Percentiles rank a stretch among this genome's conserved stretches.
These are phyloP conservation scores for Trypanosoma vivax DNA, from an alignment of 208 protist species.

Conservation along the genomic window DNA sequence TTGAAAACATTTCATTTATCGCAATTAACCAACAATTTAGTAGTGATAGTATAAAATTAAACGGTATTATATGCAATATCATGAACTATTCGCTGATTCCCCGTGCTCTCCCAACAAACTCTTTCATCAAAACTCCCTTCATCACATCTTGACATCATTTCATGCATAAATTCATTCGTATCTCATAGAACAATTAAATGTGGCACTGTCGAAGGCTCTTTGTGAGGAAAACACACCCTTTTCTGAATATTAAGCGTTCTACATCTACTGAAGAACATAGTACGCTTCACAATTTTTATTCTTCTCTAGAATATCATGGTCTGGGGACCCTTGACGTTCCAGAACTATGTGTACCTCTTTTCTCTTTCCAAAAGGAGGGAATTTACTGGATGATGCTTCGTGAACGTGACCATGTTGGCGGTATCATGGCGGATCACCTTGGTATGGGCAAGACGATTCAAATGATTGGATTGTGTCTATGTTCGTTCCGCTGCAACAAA, in stretches of 20 bases:
- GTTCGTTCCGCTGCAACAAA: conserved; percentile 54
- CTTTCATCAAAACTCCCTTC: no score
- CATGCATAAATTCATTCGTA: no score
- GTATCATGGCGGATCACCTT: conserved; percentile 89
- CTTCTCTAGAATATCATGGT: conserved; percentile 67
- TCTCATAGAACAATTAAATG: no score
- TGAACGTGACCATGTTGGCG: conserved; percentile 67
- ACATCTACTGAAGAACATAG: conserved; percentile 38
- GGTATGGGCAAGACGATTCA: conserved; percentile 91
- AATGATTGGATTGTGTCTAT: conserved; percentile 86
- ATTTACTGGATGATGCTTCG: conserved; percentile 86
- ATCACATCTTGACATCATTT: no score
- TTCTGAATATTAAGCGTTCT: conserved; percentile 23
- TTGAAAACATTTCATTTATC: no score
- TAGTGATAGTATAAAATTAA: no score
- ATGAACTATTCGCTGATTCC: no score
- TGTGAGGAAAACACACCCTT: conserved; percentile 18
- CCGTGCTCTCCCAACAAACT: no score
- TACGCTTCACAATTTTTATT: conserved; percentile 74
- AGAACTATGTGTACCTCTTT: conserved; percentile 47
- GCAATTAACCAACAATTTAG: no score
- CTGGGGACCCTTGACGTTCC: conserved; percentile 59
- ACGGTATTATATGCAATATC: no score
- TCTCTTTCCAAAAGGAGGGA: conserved; percentile 89
- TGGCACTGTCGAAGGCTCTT: conserved; percentile 14